phyloP scores from a whole-genome alignment of 768 basidiomycete genomes.

The Russula lepida region DNA sequence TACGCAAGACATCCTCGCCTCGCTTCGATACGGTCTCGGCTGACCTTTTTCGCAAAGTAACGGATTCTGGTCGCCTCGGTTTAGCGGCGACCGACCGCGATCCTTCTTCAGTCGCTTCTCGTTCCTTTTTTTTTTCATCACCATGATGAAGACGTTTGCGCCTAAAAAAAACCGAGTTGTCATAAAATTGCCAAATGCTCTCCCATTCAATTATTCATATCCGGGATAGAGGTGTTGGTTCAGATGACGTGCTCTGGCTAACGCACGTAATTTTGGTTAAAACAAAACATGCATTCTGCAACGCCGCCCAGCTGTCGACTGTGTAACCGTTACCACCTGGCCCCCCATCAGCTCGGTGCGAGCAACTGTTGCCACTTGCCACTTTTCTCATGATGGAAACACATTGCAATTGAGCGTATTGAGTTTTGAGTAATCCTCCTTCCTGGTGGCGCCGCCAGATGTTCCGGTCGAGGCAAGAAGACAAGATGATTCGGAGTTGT shows the following conservation, averaged over 20 bases:
- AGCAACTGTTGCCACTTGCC: conserved; percentile 1
- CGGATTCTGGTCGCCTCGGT: background rate
- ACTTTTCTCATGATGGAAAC: background rate
- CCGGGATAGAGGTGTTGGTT: background rate
- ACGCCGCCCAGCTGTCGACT: background rate
- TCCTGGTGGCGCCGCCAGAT: background rate
- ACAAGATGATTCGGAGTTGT: background rate
- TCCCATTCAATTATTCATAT: conserved; percentile 8
- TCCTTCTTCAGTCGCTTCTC: conserved; percentile 1
- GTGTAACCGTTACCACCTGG: conserved; percentile 2
- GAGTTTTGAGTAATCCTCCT: too few species aligned
- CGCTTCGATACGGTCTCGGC: conserved; percentile 1
- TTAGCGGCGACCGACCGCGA: background rate
- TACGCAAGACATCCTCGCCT: background rate
- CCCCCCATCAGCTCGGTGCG: background rate
- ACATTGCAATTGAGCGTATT: background rate
- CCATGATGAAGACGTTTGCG: background rate
- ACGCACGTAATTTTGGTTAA: background rate
- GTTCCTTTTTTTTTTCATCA: background rate
- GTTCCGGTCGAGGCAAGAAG: background rate
- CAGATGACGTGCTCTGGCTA: background rate
- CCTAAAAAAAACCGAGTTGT: background rate
- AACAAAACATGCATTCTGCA: background rate
- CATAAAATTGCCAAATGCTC: background rate
- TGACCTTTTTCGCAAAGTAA: background rate